phyloP scores from a whole-genome alignment of 1,284 basidiomycete genomes.

The Microbotryum scabiosae region DNA sequence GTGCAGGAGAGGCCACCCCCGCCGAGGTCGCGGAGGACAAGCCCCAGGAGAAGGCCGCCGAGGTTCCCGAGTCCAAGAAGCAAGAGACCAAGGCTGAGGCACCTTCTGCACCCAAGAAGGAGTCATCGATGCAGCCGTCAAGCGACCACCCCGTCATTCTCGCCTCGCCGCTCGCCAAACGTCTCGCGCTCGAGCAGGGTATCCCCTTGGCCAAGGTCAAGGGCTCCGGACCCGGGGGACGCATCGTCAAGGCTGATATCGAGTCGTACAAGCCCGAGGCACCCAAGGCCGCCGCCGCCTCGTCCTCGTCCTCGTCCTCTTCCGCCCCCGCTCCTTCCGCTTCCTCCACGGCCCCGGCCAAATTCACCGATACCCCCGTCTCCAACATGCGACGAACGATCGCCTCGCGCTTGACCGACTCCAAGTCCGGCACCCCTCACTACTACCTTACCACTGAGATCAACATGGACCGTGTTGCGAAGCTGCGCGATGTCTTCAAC shows the following conservation, averaged over 20 bases:
- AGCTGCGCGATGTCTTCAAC: constrained; percentile 95
- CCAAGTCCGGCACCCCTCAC: constrained; percentile 90
- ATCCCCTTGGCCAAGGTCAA: constrained; percentile 86
- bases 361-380: constrained; percentile 85
- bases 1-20: constrained; percentile 30
- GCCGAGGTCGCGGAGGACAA: constrained; percentile 26
- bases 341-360: constrained; percentile 45
- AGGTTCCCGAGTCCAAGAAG: constrained; percentile 34
- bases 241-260: constrained; percentile 88
- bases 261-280: constrained; percentile 59
- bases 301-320: constrained; percentile 42
- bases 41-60: constrained; percentile 41
- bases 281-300: constrained; percentile 21
- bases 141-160: constrained; percentile 56
- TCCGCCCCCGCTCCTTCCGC: constrained; percentile 43
- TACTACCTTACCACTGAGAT: constrained; percentile 95
- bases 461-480: constrained; percentile 93
- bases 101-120: constrained; percentile 41
- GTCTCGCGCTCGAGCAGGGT: constrained; percentile 89
- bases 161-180: constrained; percentile 90
- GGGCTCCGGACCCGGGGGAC: constrained; percentile 86
- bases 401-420: constrained; percentile 79
- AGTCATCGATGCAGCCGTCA: constrained; percentile 45
- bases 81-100: constrained; percentile 31
- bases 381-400: constrained; percentile 94